Evolutionary conservation across 345 rosid genomes (phyloP), one percentile per base, ranked within the genome.

Genomic region (Eucalyptus pauciflora): DNA sequence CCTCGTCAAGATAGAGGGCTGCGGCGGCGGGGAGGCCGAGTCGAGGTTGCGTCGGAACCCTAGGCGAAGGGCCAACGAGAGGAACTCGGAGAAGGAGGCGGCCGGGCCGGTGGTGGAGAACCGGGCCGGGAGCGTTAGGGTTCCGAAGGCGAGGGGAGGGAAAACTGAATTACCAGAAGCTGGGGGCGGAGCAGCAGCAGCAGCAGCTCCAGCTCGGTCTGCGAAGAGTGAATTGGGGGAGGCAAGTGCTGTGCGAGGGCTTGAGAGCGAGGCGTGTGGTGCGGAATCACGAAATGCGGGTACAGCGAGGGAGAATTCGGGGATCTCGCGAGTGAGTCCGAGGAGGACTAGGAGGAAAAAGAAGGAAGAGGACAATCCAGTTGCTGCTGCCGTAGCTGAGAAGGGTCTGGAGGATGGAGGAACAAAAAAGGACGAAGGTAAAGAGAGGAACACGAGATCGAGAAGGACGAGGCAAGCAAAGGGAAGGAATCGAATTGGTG

Each of bases 1-100:
- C 64, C 64, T 87, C 46, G 96, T 96, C 80, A 91, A 89, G 76
- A 81, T 95, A 33, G 89, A 22, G 52, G 90, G 56, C 76, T 87
- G 10, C 51, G 90, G 91, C 29, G 29, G 29, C 50, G 89, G n/a
- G 88, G 93, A 88, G 88, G 93, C 45, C 49, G 89, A 9, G 92
- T 49, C 69, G 85, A 87, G 81, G 20, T 90, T 80, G 89, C 79
- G 88, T 5, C 62, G 87, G 50, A 85, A 54, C 71, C 69, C 91
- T 49, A 69, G 86, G 88, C 85, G 85, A 41, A 67, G 86, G 41
- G 80, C 37, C 29, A 87, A 51, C 41, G 67, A 48, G 58, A 60
- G 43, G 87, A 14, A 16, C 33, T 71, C 37, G 37, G 60, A 29
- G 52, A 86, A 87, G 76, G 87, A 41, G 64, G 50, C 37, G 46